Evolutionary conservation across 768 basidiomycete species (phyloP).

Genomic region (Cytidiella melzeri): DNA sequence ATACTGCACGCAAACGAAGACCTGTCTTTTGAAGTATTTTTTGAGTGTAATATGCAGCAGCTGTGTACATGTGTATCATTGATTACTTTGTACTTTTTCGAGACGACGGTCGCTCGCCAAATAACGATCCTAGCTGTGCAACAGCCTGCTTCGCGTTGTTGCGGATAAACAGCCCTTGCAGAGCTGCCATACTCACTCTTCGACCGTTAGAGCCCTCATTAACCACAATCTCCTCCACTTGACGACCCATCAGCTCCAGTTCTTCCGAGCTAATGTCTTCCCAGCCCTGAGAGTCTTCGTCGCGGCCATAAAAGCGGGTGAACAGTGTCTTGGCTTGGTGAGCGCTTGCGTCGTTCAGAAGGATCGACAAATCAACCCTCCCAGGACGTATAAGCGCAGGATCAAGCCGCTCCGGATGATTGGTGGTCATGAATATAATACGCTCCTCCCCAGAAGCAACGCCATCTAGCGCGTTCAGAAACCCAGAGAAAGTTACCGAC

Average conservation of each 20-base stretch:
- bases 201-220: slow-evolving; percentile 45
- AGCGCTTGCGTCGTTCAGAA: slow-evolving; percentile 83
- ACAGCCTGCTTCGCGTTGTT: slow-evolving; percentile 54
- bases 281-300: slow-evolving; percentile 20
- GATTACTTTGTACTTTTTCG: background rate
- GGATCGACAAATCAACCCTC: slow-evolving; percentile 80
- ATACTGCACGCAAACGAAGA: slow-evolving; percentile 86
- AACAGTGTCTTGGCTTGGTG: slow-evolving; percentile 76
- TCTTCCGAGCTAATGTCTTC: slow-evolving; percentile 33
- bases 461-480: slow-evolving; percentile 94
- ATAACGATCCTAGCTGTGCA: background rate
- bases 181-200: slow-evolving; percentile 88
- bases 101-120: background rate
- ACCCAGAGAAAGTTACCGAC: slow-evolving; percentile 94
- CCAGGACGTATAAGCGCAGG: slow-evolving; percentile 94
- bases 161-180: slow-evolving; percentile 94
- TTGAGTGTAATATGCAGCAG: slow-evolving; percentile 31
- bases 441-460: slow-evolving; percentile 97
- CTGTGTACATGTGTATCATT: slow-evolving; percentile 10
- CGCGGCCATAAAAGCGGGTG: slow-evolving; percentile 73
- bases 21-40: slow-evolving; percentile 70
- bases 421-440: slow-evolving; percentile 99
- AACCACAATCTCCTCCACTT: slow-evolving; percentile 49
- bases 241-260: slow-evolving; percentile 40
- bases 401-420: slow-evolving; percentile 85